Conservation (phyloP, 2,329 filamentous ascomycete genomes). For the Hortaea werneckii region DNA sequence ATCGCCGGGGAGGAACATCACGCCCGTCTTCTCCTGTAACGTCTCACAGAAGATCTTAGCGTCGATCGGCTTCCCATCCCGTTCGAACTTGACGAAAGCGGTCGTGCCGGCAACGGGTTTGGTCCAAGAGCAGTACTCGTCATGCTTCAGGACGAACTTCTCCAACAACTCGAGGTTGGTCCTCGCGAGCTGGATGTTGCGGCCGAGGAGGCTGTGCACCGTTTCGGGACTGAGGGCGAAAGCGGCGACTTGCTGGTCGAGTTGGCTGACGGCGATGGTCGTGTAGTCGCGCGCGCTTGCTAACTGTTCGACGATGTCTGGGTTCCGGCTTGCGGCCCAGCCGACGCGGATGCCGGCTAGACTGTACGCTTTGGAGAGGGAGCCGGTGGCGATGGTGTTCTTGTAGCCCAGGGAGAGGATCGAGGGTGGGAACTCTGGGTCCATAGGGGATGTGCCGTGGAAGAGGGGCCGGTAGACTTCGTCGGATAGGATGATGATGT, state of each 20-base stretch:
- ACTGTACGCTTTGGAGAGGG: conserved; percentile 77
- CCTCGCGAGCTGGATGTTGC: conserved; percentile 58
- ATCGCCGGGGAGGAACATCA: conserved; percentile 64
- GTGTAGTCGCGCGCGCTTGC: conserved; percentile 67
- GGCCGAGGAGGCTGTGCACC: conserved; percentile 51
- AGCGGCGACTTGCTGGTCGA: conserved; percentile 65
- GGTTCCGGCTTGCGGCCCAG: conserved; percentile 65
- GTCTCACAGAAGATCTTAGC: conserved; percentile 62
- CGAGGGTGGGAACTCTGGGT: conserved; percentile 53
- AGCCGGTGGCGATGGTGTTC: conserved; percentile 63
- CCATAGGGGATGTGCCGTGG: conserved; percentile 51
- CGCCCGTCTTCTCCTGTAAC: conserved; percentile 57
- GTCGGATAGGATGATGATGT: conserved; percentile 61
- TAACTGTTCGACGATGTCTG: conserved; percentile 51
- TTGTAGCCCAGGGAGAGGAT: conserved; percentile 62
- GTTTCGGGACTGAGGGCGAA: conserved; percentile 60
- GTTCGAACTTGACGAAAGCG: conserved; percentile 61
- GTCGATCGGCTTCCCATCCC: conserved; percentile 53
- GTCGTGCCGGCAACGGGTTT: conserved; percentile 72
- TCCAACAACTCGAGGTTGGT: conserved; percentile 58
- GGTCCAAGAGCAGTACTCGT: conserved; percentile 56
- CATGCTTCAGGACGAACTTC: conserved; percentile 55
- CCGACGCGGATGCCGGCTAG: conserved; percentile 73
- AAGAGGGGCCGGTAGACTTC: conserved; percentile 81
- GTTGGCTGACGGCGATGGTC: conserved; percentile 71